Evolutionary conservation across 208 protist genomes (phyloP).

Genomic region (Novymonas esmeraldas): DNA sequence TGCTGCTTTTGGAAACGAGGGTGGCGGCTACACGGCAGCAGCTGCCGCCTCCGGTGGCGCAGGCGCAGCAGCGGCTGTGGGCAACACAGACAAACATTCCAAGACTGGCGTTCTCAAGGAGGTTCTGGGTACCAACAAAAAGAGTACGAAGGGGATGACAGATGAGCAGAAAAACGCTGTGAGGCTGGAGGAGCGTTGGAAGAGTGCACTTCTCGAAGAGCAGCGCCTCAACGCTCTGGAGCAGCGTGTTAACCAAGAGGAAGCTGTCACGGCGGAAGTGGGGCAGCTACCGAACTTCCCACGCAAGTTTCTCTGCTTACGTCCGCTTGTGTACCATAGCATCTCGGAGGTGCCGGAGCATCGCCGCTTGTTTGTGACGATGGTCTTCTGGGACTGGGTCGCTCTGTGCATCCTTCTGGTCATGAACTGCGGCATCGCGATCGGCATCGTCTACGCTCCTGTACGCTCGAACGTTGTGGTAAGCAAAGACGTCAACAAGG

Average conservation of each 20-base stretch:
- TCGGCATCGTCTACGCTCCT: slow-evolving; percentile 42
- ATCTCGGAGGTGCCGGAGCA: slow-evolving; percentile 43
- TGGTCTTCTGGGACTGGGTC: slow-evolving; percentile 76
- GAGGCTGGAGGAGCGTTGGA: slow-evolving; percentile 64
- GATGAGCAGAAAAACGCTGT: slow-evolving; percentile 45
- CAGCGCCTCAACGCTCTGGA: slow-evolving; percentile 64
- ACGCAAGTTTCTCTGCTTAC: slow-evolving; percentile 71
- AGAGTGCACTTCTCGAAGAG: slow-evolving; percentile 65
- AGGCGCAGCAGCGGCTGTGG: not conserved
- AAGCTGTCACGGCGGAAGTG: slow-evolving; percentile 15
- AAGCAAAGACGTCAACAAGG: slow-evolving; percentile 35
- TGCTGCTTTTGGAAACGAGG: slow-evolving; percentile 26
- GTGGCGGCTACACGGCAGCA: slow-evolving; percentile 3
- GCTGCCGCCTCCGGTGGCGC: not conserved
- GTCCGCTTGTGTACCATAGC: slow-evolving; percentile 70
- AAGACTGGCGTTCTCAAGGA: slow-evolving; percentile 44
- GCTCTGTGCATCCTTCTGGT: slow-evolving; percentile 57
- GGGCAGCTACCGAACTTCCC: slow-evolving; percentile 67
- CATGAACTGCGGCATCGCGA: slow-evolving; percentile 52
- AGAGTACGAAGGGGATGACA: slow-evolving; percentile 47
- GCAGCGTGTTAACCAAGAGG: slow-evolving; percentile 27
- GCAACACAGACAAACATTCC: slow-evolving; percentile 13
- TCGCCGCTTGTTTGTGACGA: slow-evolving; percentile 49
- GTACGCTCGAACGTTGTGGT: not conserved
- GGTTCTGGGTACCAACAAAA: slow-evolving; percentile 42